These are phyloP conservation scores for Monilinia aucupariae DNA, from an alignment of 2,329 filamentous ascomycete genomes.

Conservation along the genomic window DNA sequence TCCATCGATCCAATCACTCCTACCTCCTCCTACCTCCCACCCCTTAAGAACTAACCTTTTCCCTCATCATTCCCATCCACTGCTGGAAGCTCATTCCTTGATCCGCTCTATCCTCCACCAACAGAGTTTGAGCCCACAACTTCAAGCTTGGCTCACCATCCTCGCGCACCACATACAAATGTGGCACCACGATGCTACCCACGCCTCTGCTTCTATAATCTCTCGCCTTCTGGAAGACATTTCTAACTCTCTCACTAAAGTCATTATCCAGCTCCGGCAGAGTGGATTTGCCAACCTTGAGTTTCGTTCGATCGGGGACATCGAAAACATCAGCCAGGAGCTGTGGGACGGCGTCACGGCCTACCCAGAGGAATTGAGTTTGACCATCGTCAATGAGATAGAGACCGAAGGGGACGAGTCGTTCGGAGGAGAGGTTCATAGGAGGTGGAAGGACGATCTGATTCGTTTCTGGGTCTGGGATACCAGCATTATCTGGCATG, in stretches of 20 bases:
- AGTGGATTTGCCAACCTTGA: conserved; percentile 86
- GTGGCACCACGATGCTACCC: conserved; percentile 86
- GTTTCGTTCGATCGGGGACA: conserved; percentile 70
- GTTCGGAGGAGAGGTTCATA: conserved; percentile 80
- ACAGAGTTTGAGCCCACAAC: conserved; percentile 91
- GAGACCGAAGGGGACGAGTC: conserved; percentile 80
- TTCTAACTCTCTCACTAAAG: conserved; percentile 90
- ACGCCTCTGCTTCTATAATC: conserved; percentile 83
- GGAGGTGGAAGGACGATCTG: conserved; percentile 83
- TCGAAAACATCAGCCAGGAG: conserved; percentile 88
- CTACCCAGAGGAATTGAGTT: conserved; percentile 96
- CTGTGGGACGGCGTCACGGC: conserved; percentile 85
- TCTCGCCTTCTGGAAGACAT: conserved; percentile 84
- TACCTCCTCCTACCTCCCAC: background rate
- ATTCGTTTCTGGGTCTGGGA: conserved; percentile 78
- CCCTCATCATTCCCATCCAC: conserved; percentile 85
- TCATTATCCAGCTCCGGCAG: conserved; percentile 88
- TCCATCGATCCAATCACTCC: background rate
- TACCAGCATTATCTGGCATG: conserved; percentile 90
- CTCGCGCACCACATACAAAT: conserved; percentile 88
- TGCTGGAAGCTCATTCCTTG: conserved; percentile 89
- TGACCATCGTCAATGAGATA: conserved; percentile 97
- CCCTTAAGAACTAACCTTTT: conserved; percentile 66
- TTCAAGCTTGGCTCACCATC: conserved; percentile 94
- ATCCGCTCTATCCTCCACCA: conserved; percentile 92